Base-by-base conservation (phyloP, 2,329 filamentous ascomycete species). In the Penicillium olsonii region DNA sequence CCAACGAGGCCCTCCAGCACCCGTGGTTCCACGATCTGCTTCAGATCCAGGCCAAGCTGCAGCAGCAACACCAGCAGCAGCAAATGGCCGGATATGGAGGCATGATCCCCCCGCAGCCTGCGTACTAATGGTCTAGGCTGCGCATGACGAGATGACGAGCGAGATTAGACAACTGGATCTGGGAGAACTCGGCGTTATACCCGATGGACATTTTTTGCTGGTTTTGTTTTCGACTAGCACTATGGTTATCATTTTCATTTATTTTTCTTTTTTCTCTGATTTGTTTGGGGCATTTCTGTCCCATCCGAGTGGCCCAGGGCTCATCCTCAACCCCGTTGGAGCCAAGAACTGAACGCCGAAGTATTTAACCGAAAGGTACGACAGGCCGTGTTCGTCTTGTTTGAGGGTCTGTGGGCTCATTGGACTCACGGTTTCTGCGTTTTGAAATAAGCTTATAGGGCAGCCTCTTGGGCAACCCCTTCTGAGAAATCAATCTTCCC, bases 1-100 rank as follows among this genome's bases (percentile, higher is more conserved):
- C 94, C 2, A 80, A 86, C 43, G 90, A 95, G 55, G 92, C 94
- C 3, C 78, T 97, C 34, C 82, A 87, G 60, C 94, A 99, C 69
- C 89, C 87, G 0, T 99, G 94, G 94, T 99, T 99, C 75, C 83
- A 84, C 61, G 81, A 83, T 57, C 74, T 84, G 65, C 75, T 73
- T 37, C 79, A 83, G 57, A 70, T 82, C 45, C 79, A 83, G 62
- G 72, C 74, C 50, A 78, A 78, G 55, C 67, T 76, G 57, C 70
- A 70, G 54, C 72, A 75, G 47, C 67, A 67, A 15, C 68, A 71
- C 39, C 67, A 72, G 40, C 67, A 71, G 34, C 65, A 67, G 37
- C 68, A 71, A 56, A 66, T 72, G 64, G 55, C 66, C 17, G 68
- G 68, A 15, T 74, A 74, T 56, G 68, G 68, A 20, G 70, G 69